A percentile compares a stretch with the other conserved stretches of the same genome.
Conservation (phyloP, 208 protist genomes). For the Crithidia bombi region DNA sequence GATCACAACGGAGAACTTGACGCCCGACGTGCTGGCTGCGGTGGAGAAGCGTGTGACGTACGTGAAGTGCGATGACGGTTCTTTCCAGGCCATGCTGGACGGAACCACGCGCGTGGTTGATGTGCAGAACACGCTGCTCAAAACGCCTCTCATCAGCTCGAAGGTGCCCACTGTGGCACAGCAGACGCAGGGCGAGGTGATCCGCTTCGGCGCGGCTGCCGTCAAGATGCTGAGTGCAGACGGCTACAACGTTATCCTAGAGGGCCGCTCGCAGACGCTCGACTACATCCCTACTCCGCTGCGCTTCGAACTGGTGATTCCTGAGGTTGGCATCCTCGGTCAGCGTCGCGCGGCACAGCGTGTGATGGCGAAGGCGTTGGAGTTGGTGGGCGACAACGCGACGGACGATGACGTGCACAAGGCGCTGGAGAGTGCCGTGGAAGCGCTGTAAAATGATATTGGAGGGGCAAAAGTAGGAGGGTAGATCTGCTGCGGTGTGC, state of each 20-base stretch:
- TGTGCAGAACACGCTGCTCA: slow-evolving; percentile 90
- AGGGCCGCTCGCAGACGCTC: slow-evolving; percentile 90
- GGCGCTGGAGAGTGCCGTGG: slow-evolving; percentile 30
- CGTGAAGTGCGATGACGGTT: slow-evolving; percentile 51
- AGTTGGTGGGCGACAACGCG: slow-evolving; percentile 36
- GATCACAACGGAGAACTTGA: slow-evolving; percentile 57
- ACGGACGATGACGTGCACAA: slow-evolving; percentile 28
- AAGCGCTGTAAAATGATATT: slow-evolving; percentile 32
- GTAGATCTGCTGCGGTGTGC: background rate
- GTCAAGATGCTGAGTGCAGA: slow-evolving; percentile 70
- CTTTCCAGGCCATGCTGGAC: slow-evolving; percentile 78
- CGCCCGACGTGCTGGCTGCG: slow-evolving; percentile 53
- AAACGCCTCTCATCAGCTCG: slow-evolving; percentile 73
- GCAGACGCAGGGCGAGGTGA: slow-evolving; percentile 92
- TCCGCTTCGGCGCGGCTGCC: slow-evolving; percentile 75
- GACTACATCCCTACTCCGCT: slow-evolving; percentile 84
- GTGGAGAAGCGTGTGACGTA: slow-evolving; percentile 79
- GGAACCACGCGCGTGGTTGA: slow-evolving; percentile 66
- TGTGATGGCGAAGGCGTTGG: slow-evolving; percentile 80
- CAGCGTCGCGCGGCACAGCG: slow-evolving; percentile 90
- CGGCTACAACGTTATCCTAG: slow-evolving; percentile 91
- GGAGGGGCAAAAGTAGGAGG: too few species aligned
- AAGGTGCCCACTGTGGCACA: slow-evolving; percentile 89
- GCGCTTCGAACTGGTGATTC: slow-evolving; percentile 90
- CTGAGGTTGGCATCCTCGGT: slow-evolving; percentile 71